A percentile compares a stretch with the other conserved stretches of the same genome.
Evolutionary conservation across 2,329 filamentous ascomycete genomes (phyloP).

Genomic region (Aspergillus neoniger): DNA sequence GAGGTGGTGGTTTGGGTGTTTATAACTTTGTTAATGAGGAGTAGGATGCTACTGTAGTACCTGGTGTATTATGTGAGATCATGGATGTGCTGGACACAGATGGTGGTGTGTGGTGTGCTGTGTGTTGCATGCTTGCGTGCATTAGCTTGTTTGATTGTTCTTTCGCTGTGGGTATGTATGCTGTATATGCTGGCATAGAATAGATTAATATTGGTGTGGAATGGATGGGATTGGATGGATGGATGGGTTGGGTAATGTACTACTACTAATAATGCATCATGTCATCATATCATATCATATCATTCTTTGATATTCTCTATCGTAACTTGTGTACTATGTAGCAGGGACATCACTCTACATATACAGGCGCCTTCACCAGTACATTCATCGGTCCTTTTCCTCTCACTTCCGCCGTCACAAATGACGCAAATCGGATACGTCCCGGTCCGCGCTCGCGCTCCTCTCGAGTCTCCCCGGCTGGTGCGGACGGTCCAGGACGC

Average conservation of each 20-base stretch:
- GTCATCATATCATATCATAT: not conserved
- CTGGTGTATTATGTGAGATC: not conserved
- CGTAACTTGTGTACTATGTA: not conserved
- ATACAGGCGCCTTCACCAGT: conserved; percentile 74
- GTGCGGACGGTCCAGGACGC: conserved; percentile 14
- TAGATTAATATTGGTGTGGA: not conserved
- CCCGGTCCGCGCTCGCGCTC: conserved; percentile 22
- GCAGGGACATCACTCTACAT: conserved; percentile 19
- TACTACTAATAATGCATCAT: not conserved
- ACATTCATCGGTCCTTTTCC: conserved; percentile 65
- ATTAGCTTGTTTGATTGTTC: not conserved
- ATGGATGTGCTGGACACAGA: not conserved
- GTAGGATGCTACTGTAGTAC: too few relatives aligned
- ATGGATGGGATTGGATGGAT: not conserved
- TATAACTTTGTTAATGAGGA: too few relatives aligned
- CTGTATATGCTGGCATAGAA: not conserved
- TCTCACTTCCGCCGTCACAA: conserved; percentile 72
- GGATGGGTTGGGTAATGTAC: not conserved
- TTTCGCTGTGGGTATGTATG: not conserved
- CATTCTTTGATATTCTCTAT: not conserved
- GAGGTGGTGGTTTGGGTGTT: not conserved
- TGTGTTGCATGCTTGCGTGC: not conserved
- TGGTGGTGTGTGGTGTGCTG: not conserved
- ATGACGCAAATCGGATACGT: conserved; percentile 73
- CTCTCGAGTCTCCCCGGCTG: conserved; percentile 23